phyloP scores from a whole-genome alignment of 768 basidiomycete genomes.

The Tylopilus sp. region DNA sequence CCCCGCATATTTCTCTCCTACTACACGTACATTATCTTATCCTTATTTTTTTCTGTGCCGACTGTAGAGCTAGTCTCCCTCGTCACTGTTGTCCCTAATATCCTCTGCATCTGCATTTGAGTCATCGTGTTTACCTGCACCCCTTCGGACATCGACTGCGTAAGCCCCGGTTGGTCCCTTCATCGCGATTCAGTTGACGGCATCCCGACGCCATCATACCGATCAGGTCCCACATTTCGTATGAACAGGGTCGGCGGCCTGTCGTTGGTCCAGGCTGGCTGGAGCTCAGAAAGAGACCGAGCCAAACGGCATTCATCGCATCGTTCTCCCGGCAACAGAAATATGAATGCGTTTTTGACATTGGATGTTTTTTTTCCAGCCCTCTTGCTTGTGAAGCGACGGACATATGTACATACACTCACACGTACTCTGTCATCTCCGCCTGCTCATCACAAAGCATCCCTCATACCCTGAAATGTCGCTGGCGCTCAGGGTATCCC shows the following conservation, averaged over 20 bases:
- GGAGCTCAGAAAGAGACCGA: not conserved
- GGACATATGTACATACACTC: not conserved
- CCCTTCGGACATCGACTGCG: not conserved
- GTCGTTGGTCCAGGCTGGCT: not conserved
- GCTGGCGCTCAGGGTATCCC: conserved; percentile 72
- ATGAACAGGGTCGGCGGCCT: not conserved
- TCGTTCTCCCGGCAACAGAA: not conserved
- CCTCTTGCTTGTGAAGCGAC: not conserved
- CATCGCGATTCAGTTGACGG: not conserved
- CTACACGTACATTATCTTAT: conserved; percentile 1
- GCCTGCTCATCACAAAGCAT: conserved; percentile 72
- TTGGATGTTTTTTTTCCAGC: not conserved
- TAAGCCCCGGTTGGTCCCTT: not conserved
- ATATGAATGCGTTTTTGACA: not conserved
- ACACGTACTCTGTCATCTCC: conserved; percentile 35
- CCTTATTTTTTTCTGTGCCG: not conserved
- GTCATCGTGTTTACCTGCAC: not conserved
- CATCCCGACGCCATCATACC: not conserved
- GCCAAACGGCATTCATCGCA: too few species aligned
- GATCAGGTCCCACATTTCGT: not conserved
- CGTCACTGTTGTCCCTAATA: not conserved
- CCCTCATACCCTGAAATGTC: conserved; percentile 78
- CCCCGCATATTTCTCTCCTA: not conserved
- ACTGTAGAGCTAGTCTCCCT: conserved; percentile 21
- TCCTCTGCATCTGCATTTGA: conserved; percentile 1